A percentile compares a stretch with the other conserved stretches of the same genome.
phyloP scores from a whole-genome alignment of 208 protist species.

The Crithidia acanthocephali region DNA sequence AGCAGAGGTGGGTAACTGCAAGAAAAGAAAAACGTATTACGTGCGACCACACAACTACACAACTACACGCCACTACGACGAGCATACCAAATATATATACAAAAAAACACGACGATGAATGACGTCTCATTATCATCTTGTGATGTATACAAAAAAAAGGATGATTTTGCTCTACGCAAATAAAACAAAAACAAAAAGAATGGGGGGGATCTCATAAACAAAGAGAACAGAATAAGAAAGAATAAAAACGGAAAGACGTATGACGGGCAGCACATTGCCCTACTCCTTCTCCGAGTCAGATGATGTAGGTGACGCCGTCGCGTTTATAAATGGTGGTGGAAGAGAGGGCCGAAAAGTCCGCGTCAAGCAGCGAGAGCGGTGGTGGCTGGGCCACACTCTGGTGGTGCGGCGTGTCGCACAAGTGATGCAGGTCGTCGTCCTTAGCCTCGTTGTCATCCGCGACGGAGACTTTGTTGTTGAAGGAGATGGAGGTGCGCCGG shows the following conservation, averaged over 20 bases:
- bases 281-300: constrained; percentile 4
- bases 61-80: too few species aligned
- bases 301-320: constrained; percentile 12
- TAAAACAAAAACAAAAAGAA: background rate
- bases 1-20: too few species aligned
- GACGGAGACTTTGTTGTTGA: constrained; percentile 11
- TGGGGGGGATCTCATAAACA: background rate
- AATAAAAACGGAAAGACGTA: background rate
- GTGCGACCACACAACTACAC: too few species aligned
- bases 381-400: constrained; percentile 8
- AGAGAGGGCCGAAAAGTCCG: background rate
- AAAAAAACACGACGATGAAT: too few species aligned
- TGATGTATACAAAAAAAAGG: background rate
- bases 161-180: background rate
- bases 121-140: too few species aligned
- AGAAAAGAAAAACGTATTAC: too few species aligned
- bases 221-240: background rate
- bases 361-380: constrained; percentile 1
- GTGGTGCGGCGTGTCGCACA: constrained; percentile 13
- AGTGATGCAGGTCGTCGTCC: constrained; percentile 9
- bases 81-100: too few species aligned
- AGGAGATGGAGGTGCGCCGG: constrained; percentile 12
- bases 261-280: background rate
- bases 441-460: constrained; percentile 1
- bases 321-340: constrained; percentile 10